Base-by-base conservation (phyloP, 768 basidiomycete genomes). In the Clathrus columnatus region DNA sequence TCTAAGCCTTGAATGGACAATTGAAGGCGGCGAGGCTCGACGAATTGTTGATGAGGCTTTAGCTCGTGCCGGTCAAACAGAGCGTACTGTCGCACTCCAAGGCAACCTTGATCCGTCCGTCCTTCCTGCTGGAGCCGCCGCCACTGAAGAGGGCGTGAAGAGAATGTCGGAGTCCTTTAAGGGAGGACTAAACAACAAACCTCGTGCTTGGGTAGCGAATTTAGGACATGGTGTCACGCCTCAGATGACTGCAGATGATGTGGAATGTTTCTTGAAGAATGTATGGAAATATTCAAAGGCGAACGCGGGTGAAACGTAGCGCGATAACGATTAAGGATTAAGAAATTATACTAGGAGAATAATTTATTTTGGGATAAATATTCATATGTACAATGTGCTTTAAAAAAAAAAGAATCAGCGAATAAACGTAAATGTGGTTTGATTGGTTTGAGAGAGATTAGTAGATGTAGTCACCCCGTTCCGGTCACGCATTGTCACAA, bases 221-320 rank as follows among this genome's bases (percentile, higher is more conserved):
- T 73, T 99, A 20, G 96, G 96, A 0, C 96, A 98, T 66, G 96
- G 96, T 5, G 94, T 99, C 62, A 96, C 93, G 4, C 96, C 96
- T 10, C 87, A 83, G 23, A 94, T 98, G 14, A 83, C 96, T 67
- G 92, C 95, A 20, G 93, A 97, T 54, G 91, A 96, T 68, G 73
- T 96, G 68, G 75, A 77, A 54, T 95, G 84, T 82, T 96, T 95
- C 75, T 81, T 95, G 59, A 80, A 95, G 68, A 94, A 91, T 64
- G 78, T 92, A 48, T 88, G 86, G 64, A 90, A 84, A 64, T 88
- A 91, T 65, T 91, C 90, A 36, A 36, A 36, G n/a, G 36, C 14
- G 11, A n/a, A n/a, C 36, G 36, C 7, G 2, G 36, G 36, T 36
- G 7, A 36, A 36, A 36, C 36, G n/a, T 36, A 11, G n/a, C 36